Conservation (phyloP, 2,329 filamentous ascomycete genomes). For the Colletotrichum sp. region DNA sequence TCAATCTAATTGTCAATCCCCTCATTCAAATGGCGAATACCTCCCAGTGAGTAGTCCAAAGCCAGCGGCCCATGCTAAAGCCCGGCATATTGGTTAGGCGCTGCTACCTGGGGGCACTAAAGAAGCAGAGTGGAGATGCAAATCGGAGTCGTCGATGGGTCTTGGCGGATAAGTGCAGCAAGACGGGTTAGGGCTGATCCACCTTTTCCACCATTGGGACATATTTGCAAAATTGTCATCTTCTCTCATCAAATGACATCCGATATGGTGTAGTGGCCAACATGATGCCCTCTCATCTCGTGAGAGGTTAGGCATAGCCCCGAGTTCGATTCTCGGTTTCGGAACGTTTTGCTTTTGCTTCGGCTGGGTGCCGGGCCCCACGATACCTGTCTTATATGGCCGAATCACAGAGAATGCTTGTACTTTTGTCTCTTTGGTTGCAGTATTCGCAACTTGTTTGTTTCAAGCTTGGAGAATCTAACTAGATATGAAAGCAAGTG, state of each 20-base stretch:
- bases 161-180: neutral
- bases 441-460: neutral
- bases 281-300: neutral
- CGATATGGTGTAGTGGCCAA: constrained; percentile 1
- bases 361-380: neutral
- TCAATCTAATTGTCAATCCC: neutral
- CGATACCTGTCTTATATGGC: neutral
- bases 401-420: neutral
- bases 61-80: neutral
- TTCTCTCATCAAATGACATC: neutral
- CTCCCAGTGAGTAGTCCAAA: neutral
- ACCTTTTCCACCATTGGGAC: neutral
- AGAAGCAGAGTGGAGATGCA: neutral
- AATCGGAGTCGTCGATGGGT: neutral
- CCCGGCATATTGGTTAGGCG: neutral
- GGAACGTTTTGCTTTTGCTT: neutral
- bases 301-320: neutral
- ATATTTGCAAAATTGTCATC: neutral
- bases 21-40: no score
- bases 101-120: neutral
- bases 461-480: neutral
- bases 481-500: neutral
- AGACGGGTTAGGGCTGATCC: neutral
- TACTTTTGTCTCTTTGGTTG: neutral
- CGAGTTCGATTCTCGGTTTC: neutral